Evolutionary conservation across 1,284 basidiomycete species (phyloP).

Genomic region (Chondrostereum purpureum): DNA sequence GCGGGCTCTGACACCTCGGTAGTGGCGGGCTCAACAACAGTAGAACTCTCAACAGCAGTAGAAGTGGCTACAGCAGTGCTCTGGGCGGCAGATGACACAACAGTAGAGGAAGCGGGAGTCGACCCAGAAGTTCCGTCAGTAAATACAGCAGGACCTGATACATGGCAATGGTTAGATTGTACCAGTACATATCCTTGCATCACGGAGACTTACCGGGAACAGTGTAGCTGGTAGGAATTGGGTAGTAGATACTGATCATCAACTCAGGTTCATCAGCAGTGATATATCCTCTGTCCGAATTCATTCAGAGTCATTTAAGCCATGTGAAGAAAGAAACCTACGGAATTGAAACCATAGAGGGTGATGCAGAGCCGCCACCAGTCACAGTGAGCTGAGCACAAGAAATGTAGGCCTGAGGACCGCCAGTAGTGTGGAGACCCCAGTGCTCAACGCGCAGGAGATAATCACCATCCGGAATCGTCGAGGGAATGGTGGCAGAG

Average conservation of each 20-base stretch:
- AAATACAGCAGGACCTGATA: not conserved
- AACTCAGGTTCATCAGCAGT: not conserved
- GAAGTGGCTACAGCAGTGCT: not conserved
- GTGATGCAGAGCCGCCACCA: slow-evolving; percentile 24
- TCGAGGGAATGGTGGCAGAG: not conserved
- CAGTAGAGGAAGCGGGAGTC: too few relatives aligned
- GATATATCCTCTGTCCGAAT: not conserved
- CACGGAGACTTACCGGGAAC: too few relatives aligned
- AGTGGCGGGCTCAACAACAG: not conserved
- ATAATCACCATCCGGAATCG: not conserved
- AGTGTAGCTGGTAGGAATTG: slow-evolving; percentile 27
- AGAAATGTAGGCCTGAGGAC: slow-evolving; percentile 34
- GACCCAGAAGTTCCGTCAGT: not conserved
- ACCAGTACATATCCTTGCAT: too few relatives aligned
- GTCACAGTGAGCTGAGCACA: slow-evolving; percentile 34
- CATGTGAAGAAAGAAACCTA: not conserved
- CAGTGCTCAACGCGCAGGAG: slow-evolving; percentile 16
- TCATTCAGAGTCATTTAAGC: slow-evolving; percentile 21
- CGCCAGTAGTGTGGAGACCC: slow-evolving; percentile 32
- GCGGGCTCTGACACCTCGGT: not conserved
- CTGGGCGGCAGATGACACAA: not conserved
- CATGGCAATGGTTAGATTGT: too few relatives aligned
- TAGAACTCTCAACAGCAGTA: not conserved
- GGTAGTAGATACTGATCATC: slow-evolving; percentile 14
- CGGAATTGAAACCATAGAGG: not conserved